Conservation (phyloP, 2,329 filamentous ascomycete genomes). For the Penicillium freii region DNA sequence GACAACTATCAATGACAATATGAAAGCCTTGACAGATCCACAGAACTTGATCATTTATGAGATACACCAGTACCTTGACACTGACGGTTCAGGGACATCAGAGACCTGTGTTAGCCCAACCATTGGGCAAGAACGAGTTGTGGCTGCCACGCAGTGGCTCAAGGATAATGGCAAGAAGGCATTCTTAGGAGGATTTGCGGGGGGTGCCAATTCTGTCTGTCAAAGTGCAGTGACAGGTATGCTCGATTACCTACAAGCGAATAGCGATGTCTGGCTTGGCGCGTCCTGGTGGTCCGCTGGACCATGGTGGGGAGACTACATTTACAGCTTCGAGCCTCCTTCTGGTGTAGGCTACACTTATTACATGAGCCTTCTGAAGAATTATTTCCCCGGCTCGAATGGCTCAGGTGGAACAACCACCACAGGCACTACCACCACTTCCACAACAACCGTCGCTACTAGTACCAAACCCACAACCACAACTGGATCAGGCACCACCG, state of each 20-base stretch:
- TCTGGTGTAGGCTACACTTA: conserved; percentile 29
- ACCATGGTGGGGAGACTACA: conserved; percentile 55
- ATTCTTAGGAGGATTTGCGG: conserved; percentile 59
- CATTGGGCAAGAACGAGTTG: conserved; percentile 54
- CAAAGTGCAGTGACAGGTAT: conserved; percentile 53
- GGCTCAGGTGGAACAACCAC: conserved; percentile 6
- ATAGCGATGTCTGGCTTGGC: conserved; percentile 58
- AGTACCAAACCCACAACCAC: conserved; percentile 10
- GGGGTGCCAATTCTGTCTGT: conserved; percentile 47
- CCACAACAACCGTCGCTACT: background rate
- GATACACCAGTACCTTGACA: conserved; percentile 63
- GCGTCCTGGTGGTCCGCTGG: conserved; percentile 59
- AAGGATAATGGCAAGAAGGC: conserved; percentile 55
- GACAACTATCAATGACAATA: conserved; percentile 44
- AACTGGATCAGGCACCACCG: background rate
- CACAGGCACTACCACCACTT: background rate
- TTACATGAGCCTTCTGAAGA: conserved; percentile 28
- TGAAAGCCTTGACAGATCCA: conserved; percentile 52
- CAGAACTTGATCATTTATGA: conserved; percentile 57
- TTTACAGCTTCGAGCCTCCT: conserved; percentile 35
- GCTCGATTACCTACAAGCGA: conserved; percentile 54
- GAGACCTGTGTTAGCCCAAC: conserved; percentile 53
- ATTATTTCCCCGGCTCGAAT: conserved; percentile 2
- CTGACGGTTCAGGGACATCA: conserved; percentile 54
- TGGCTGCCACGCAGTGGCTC: conserved; percentile 47